A percentile compares a stretch with the other conserved stretches of the same genome.
phyloP scores from a whole-genome alignment of 371 early-diverging fungal species.

The Lichtheimia hyalospora region DNA sequence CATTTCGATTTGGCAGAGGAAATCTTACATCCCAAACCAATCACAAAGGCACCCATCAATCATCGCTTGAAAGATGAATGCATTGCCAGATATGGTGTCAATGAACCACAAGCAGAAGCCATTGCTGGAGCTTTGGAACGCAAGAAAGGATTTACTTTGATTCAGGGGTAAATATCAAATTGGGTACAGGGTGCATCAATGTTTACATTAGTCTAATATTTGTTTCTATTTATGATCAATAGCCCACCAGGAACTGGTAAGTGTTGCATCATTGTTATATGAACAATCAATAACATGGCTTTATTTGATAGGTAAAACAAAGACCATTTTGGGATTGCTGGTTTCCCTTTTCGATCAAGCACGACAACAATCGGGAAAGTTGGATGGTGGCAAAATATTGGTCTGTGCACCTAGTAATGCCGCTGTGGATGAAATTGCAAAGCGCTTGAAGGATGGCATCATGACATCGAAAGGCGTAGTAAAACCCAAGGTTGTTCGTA shows the following conservation, averaged over 20 bases:
- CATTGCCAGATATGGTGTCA: slow-evolving; percentile 71
- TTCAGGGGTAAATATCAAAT: slow-evolving; percentile 73
- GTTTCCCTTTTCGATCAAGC: slow-evolving; percentile 65
- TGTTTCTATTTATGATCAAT: slow-evolving; percentile 2
- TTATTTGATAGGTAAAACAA: slow-evolving; percentile 72
- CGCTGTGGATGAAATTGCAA: slow-evolving; percentile 95
- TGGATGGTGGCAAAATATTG: slow-evolving; percentile 58
- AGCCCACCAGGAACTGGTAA: slow-evolving; percentile 85
- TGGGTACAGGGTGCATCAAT: no score
- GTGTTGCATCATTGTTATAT: not conserved
- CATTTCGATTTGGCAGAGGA: slow-evolving; percentile 62
- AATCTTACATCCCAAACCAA: slow-evolving; percentile 61
- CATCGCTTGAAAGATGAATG: slow-evolving; percentile 44
- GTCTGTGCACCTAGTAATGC: slow-evolving; percentile 98
- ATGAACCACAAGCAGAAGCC: slow-evolving; percentile 89
- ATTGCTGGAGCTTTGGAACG: slow-evolving; percentile 70
- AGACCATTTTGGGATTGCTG: slow-evolving; percentile 85
- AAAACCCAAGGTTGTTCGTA: slow-evolving; percentile 78
- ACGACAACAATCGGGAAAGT: slow-evolving; percentile 2
- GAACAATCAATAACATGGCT: no score
- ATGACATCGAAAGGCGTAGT: slow-evolving; percentile 53
- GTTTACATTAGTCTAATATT: not conserved
- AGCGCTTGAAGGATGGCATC: slow-evolving; percentile 75
- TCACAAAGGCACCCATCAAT: slow-evolving; percentile 20
- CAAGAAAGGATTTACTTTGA: slow-evolving; percentile 80